Evolutionary conservation across 1,284 basidiomycete genomes (phyloP), one percentile per base, ranked within the genome.

Genomic region (Fomitopsis betulina): DNA sequence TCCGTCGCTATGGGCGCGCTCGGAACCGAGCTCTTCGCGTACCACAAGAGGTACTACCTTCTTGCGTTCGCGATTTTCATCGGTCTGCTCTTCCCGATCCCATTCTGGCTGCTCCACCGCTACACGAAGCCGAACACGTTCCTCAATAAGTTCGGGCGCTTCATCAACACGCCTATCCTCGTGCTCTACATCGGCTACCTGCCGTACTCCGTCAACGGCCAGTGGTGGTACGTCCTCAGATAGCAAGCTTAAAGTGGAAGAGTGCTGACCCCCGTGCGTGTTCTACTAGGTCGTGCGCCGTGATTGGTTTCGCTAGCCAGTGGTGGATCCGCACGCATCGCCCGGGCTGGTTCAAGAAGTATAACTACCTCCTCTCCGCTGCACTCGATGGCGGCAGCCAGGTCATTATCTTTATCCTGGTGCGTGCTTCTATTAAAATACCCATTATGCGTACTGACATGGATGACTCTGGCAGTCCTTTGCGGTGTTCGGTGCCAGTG

Each of bases 401-500:
- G 63, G 75, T 79, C 50, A 79, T 79, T 54, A 63, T 79, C 10
- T 79, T 79, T 68, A 77, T 79, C 38, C 66, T 79, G 39, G 73
- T 74, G 30, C 15, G 67, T 63, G 3, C 6, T 15, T 43, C 19
- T 27, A n/a, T 30, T 42, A 9, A 39, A 33, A 53, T 6, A 13
- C 21, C 10, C 17, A 23, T 21, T 37, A 8, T 33, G 5, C 19
- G 49, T 8, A n/a, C 39, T 42, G 35, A 56, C n/a, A 50, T 54
- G 53, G 25, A 52, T 37, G 13, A 13, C 15, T 2, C 23, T 51
- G 32, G 12, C 64, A 77, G 87, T 70, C 68, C 81, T 82, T 80
- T 82, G 75, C 90, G 76, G 79, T 89, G 80, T 78, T 89, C 78
- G 70, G 89, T 79, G 78, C 79, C 75, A 70, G 83, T 80, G 62